Evolutionary conservation across 2,329 filamentous ascomycete genomes (phyloP), one percentile per base, ranked within the genome.

Genomic region (Stachybotrys elegans): DNA sequence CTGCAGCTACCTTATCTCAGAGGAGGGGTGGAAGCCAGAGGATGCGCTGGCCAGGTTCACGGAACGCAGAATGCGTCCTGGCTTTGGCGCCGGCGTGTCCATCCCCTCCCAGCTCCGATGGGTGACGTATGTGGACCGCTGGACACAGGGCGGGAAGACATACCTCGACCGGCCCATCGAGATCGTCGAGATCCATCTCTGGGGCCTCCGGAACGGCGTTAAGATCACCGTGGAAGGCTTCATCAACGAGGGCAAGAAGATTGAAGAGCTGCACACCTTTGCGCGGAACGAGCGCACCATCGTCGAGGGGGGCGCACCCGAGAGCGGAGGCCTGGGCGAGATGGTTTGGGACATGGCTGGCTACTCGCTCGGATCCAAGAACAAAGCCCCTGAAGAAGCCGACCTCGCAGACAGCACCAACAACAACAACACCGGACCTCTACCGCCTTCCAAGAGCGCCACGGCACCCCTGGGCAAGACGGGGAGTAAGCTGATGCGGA

Each of bases 71-170:
- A 98, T 98, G 93, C 73, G 90, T 40, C 86, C 87, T 3, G 83
- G 84, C 16, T 97, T 96, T 60, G 93, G 92, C 2, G 78, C 83
- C 2, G 93, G 93, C 4, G 85, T 98, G 20, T 93, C 87, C 25
- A 98, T 98, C 38, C 90, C 91, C 0, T 95, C 89, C 52, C 93
- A 98, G 64, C 65, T 94, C 47, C 78, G 93, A 9, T 96, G 88
- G 79, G 75, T 98, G 16, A 75, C 77, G 22, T 98, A 98, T 59
- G 88, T 96, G 9, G 86, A 95, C 57, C 79, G 86, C 12, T 96
- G 92, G 92, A 78, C 87, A 3, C 66, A 81, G 43, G 68, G 79
- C 22, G 80, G 77, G 16, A 95, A 94, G 66, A 75, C 77, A 43
- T 98, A 97, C 57, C 70, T 88, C 7, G 92, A 97, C 57, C 73